These are phyloP conservation scores for Angophora floribunda DNA, from an alignment of 345 rosid genomes.

Conservation along the genomic window DNA sequence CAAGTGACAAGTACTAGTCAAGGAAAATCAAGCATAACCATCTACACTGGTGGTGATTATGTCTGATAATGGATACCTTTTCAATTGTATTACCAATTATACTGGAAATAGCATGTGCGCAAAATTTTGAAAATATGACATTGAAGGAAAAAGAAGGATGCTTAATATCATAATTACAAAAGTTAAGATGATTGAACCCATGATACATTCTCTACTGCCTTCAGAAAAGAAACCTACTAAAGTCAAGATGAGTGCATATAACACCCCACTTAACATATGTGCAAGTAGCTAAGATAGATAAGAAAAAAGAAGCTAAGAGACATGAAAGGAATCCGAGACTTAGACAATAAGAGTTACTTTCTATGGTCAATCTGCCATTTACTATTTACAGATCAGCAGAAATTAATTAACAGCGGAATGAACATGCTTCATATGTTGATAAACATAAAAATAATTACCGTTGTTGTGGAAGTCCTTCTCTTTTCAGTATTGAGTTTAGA, in stretches of 20 bases:
- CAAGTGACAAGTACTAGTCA: background rate
- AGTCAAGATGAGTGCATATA: background rate
- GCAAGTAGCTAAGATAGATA: background rate
- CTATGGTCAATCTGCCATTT: background rate
- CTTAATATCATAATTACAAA: background rate
- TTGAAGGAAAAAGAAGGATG: background rate
- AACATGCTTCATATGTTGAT: background rate
- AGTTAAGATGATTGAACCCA: background rate
- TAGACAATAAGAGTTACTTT: background rate
- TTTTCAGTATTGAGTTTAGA: conserved; percentile 53
- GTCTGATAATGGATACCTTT: background rate
- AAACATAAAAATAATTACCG: conserved; percentile 17
- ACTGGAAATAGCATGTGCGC: background rate
- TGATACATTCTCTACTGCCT: background rate
- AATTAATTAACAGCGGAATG: background rate
- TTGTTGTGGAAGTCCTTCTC: conserved; percentile 36
- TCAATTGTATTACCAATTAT: background rate
- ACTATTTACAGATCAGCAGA: background rate
- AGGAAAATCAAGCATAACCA: background rate
- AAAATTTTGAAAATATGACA: background rate
- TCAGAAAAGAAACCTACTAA: background rate
- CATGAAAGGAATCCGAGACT: background rate
- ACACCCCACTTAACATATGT: background rate
- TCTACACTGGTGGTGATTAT: background rate
- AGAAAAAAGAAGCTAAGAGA: background rate